Conservation (phyloP, 1,139 yeast genomes). For the Diutina mesorugosa region DNA sequence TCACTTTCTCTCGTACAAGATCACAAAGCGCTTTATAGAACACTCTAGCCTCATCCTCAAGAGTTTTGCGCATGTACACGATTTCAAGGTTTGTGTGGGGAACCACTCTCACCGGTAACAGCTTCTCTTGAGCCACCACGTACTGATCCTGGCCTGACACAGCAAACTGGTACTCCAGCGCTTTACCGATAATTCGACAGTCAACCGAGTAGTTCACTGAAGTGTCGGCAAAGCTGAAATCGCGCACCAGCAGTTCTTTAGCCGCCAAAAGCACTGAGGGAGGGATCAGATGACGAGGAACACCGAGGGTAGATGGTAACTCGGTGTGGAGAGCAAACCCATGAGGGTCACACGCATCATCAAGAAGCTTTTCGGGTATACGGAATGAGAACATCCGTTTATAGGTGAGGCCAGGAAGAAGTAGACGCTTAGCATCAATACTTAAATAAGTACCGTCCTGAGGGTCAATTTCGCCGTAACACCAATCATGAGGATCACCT, state of each 20-base stretch:
- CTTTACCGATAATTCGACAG: constrained; percentile 29
- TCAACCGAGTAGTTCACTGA: constrained; percentile 23
- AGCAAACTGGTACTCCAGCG: constrained; percentile 18
- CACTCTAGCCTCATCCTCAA: constrained; percentile 7
- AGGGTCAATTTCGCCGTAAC: constrained; percentile 34
- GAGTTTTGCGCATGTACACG: constrained; percentile 3
- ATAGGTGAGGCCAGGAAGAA: constrained; percentile 19
- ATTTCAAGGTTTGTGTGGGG: constrained; percentile 16
- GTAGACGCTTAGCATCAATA: constrained; percentile 18
- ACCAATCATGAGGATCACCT: constrained; percentile 39
- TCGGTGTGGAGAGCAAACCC: constrained; percentile 21
- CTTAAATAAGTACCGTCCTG: constrained; percentile 21
- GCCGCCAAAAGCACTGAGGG: not conserved
- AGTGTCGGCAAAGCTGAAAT: constrained; percentile 23
- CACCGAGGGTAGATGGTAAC: constrained; percentile 27
- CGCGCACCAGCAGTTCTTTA: constrained; percentile 9
- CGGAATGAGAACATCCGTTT: constrained; percentile 31
- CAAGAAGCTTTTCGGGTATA: constrained; percentile 26
- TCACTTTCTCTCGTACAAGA: constrained; percentile 18
- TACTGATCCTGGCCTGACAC: constrained; percentile 16
- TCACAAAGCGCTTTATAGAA: constrained; percentile 26
- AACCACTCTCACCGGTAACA: constrained; percentile 22
- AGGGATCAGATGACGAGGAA: not conserved
- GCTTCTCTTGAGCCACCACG: constrained; percentile 24
- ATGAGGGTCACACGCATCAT: constrained; percentile 25